Base-by-base conservation (phyloP, 176 grass and related monocot genomes). In the Typha latifolia region DNA sequence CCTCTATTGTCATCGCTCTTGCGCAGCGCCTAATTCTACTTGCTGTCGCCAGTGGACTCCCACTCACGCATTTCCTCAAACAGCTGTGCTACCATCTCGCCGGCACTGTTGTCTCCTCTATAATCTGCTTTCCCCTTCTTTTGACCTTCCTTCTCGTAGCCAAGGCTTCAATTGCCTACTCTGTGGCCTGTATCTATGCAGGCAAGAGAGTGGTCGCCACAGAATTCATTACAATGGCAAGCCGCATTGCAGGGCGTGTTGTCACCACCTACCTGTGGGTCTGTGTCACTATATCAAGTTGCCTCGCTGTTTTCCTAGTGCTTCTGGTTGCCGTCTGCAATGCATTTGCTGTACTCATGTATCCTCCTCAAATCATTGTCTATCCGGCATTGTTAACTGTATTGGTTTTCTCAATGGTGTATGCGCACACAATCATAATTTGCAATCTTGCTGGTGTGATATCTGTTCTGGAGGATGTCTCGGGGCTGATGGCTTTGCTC, bases 361-460 rank as follows among this genome's bases (percentile, higher is more conserved):
- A 92, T 66, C 78, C 80, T 16, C 88, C 88, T 0, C 89, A 92
- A 72, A 82, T 97, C 49, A 74, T 97, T 67, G 80, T 97, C 72
- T 89, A 83, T 69, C 83, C 89, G 0, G 93, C 88, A 49, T 51
- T 97, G 49, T n/a, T 92, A 47, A 89, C 81, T 0, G 74, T 97
- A 12, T 65, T 97, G 13, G 72, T 70, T 23, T 97, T 90, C 78
- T 97, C 93, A 49, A 83, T 92, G 13, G 80, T 66, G 18, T 97
- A 92, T 78, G 81, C 85, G 3, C 93, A 92, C 75, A 82, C 85
- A 72, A 87, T 89, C 72, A 79, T 92, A 4, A 56, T 89, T 31
- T 97, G 85, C 93, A 97, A 92, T 63, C 85, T 97, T 13, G 88
- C 75, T 10, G 69, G 77, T 43, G 93, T 97, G 69, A 87, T 92